Evolutionary conservation across 192 early-diverging fungal species (phyloP), one percentile per base, ranked within the genome.

Genomic region (Allomyces javanicus): DNA sequence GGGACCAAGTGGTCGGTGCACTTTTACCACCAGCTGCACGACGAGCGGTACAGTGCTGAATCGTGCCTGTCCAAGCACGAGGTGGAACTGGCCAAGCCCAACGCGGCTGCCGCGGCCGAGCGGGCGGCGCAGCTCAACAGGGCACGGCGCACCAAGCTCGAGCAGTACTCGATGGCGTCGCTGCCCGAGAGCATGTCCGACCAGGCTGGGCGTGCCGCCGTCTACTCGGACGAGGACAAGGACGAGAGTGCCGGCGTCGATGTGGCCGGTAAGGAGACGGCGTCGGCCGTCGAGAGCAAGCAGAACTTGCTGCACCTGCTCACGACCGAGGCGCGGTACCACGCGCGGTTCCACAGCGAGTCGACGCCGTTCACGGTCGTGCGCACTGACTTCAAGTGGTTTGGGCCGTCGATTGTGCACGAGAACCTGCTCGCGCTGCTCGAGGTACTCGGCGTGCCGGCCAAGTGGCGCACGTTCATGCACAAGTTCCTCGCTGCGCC

Each of bases 321-420:
- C 17, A 55, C 68, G 0, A 64, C 68, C n/a, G 68, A 69, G 14
- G 68, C 67, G 24, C 67, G 63, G 21, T 19, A 69, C 3, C 61
- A 67, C 44, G 63, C 45, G 62, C n/a, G 55, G 26, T 27, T 63
- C 10, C 23, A 44, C 5, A 58, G 68, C 27, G 67, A 58, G 50
- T 21, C 21, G 22, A 22, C 50, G 33, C 67, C 62, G 6, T 68
- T 71, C 22, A 69, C 67, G 1, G 62, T 71, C n/a, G 70, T 71
- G 21, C 70, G 70, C 19, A 71, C 70, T 25, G 70, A 71, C 44
- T 55, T 71, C 24, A 67, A 67, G 43, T 71, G 70, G 70, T 71
- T 71, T 69, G 70, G 70, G 4, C 70, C 70, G 10, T 71, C 70
- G 4, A 70, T 71, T n/a, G 25, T 62, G 25, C 70, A 71, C 61